phyloP scores from a whole-genome alignment of 208 protist species.

The Acanthamoeba healyi region DNA sequence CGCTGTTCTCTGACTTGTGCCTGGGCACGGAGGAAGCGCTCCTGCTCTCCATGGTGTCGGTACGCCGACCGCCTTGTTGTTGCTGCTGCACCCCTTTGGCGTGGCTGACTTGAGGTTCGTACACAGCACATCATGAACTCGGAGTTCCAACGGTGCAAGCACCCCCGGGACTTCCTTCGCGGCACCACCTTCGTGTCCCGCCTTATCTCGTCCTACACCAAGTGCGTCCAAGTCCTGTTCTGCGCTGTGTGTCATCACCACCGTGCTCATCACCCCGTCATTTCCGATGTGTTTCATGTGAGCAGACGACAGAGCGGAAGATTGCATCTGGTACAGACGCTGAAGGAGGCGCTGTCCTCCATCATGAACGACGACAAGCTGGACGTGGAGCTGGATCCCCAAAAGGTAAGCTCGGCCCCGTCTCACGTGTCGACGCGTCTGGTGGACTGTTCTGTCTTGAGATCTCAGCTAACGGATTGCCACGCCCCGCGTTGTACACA shows the following conservation, averaged over 20 bases:
- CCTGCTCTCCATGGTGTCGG: constrained; percentile 54
- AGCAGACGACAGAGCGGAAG: constrained; percentile 38
- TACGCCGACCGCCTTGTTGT: not conserved
- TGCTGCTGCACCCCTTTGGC: not conserved
- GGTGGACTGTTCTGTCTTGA: too few species aligned
- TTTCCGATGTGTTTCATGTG: not conserved
- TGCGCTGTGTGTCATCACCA: not conserved
- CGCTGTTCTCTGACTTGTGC: constrained; percentile 48
- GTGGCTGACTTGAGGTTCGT: not conserved
- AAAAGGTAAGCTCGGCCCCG: not conserved
- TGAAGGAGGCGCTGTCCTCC: constrained; percentile 43
- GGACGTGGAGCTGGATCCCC: constrained; percentile 41
- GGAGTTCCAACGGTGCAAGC: constrained; percentile 45
- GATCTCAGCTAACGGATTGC: too few species aligned
- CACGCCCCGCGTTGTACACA: too few species aligned
- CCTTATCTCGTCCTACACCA: constrained; percentile 60
- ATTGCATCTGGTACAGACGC: constrained; percentile 60
- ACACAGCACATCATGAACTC: constrained; percentile 59
- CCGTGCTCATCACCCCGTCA: not conserved
- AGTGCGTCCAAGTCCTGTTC: not conserved
- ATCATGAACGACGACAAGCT: constrained; percentile 69
- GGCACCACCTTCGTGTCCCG: constrained; percentile 52
- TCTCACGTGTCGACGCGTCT: too few species aligned
- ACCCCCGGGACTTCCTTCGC: constrained; percentile 18
- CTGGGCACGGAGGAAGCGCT: constrained; percentile 62